Conservation (phyloP, 495 filamentous ascomycete species). For the Aspergillus sclerotiicarbonarius region DNA sequence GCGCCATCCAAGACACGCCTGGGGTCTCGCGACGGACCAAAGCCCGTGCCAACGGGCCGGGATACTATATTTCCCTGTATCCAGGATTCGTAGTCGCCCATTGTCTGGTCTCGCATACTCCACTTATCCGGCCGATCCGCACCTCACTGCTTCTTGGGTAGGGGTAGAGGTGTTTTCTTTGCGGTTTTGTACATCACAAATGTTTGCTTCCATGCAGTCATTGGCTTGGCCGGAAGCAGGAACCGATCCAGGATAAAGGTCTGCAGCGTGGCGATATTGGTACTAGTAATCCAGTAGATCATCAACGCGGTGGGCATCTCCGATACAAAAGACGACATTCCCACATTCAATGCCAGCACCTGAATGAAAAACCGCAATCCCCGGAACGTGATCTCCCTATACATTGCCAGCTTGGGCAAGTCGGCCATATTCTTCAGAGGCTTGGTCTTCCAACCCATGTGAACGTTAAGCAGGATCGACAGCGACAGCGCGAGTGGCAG, state of each 20-base stretch:
- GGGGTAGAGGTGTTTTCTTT: not conserved
- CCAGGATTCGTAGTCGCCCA: too few species aligned
- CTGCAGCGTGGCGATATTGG: conserved; percentile 44
- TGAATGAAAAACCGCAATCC: conserved; percentile 29
- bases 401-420: conserved; percentile 28
- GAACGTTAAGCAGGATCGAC: conserved; percentile 39
- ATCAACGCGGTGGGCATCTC: conserved; percentile 62
- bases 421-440: conserved; percentile 23
- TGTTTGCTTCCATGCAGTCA: conserved; percentile 22
- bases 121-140: too few species aligned
- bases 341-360: conserved; percentile 32
- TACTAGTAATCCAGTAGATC: conserved; percentile 67
- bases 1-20: too few species aligned
- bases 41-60: too few species aligned
- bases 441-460: conserved; percentile 28
- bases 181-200: conserved; percentile 18
- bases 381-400: conserved; percentile 13
- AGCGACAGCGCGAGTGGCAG: conserved; percentile 58
- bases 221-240: conserved; percentile 28
- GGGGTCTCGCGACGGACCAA: too few species aligned
- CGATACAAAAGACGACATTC: conserved; percentile 28
- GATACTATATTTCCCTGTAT: too few species aligned
- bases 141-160: not conserved
- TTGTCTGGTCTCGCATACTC: too few species aligned
- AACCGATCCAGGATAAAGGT: conserved; percentile 33